Evolutionary conservation across 73 alveolate genomes (phyloP).

Genomic region (Tetrahymena malaccensis): DNA sequence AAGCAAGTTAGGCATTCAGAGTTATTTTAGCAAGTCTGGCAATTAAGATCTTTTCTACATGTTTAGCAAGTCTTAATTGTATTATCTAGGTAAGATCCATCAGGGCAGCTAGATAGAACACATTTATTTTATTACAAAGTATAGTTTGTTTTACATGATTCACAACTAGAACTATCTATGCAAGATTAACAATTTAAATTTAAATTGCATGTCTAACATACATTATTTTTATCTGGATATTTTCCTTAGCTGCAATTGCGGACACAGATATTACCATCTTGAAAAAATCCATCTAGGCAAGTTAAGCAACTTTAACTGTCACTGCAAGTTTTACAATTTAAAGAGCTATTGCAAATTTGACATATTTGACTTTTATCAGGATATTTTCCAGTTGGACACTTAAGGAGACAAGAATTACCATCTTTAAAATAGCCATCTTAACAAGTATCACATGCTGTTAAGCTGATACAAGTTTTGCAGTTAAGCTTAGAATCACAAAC

Average conservation of each 20-base stretch:
- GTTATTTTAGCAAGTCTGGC: background rate
- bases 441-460: background rate
- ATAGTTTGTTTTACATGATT: background rate
- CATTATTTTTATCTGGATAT: background rate
- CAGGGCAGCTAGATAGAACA: background rate
- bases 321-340: background rate
- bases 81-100: background rate
- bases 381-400: background rate
- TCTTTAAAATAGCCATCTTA: background rate
- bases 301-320: background rate
- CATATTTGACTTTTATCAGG: background rate
- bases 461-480: background rate
- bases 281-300: background rate
- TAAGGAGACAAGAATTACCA: background rate
- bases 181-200: background rate
- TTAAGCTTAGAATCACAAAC: background rate
- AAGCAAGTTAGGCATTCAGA: background rate
- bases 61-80: background rate
- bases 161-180: background rate
- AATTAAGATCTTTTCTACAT: background rate
- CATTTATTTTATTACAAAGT: background rate
- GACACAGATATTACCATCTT: background rate
- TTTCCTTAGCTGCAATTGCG: background rate
- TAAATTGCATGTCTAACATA: background rate
- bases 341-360: background rate